Percentiles rank a stretch among this genome's conserved stretches.
phyloP scores from a whole-genome alignment of 495 filamentous ascomycete species.

The Hypoxylon lienhwacheense region DNA sequence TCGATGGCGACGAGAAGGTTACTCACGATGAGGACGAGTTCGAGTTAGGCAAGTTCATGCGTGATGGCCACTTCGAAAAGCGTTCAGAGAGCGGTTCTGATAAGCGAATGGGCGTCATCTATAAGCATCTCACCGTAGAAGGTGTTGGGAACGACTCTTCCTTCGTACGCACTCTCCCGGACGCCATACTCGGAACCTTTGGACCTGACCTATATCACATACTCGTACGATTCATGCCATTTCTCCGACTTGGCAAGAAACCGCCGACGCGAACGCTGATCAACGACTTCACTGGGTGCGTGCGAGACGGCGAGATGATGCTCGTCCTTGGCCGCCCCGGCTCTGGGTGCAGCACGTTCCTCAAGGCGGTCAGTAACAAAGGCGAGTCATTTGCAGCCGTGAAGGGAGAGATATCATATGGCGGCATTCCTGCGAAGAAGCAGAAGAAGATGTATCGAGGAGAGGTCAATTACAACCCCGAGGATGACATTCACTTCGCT shows the following conservation, averaged over 20 bases:
- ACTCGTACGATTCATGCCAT: slow-evolving; percentile 65
- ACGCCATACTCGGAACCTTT: slow-evolving; percentile 80
- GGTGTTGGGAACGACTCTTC: slow-evolving; percentile 67
- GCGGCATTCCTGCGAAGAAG: slow-evolving; percentile 71
- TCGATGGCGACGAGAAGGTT: slow-evolving; percentile 43
- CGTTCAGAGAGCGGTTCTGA: slow-evolving; percentile 68
- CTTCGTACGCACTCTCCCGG: slow-evolving; percentile 73
- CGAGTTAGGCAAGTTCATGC: slow-evolving; percentile 71
- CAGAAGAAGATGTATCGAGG: slow-evolving; percentile 71
- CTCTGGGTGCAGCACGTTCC: slow-evolving; percentile 77
- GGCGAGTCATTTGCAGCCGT: slow-evolving; percentile 66
- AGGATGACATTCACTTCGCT: slow-evolving; percentile 82
- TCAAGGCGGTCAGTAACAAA: slow-evolving; percentile 76
- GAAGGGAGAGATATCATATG: slow-evolving; percentile 72
- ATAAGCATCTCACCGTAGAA: slow-evolving; percentile 76
- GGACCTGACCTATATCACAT: slow-evolving; percentile 78
- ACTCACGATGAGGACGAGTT: slow-evolving; percentile 58
- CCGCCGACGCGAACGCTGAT: slow-evolving; percentile 61
- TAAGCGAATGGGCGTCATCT: slow-evolving; percentile 85
- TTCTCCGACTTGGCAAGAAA: slow-evolving; percentile 50
- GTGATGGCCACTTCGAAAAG: slow-evolving; percentile 80
- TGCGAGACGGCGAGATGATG: slow-evolving; percentile 79
- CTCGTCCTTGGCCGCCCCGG: slow-evolving; percentile 81
- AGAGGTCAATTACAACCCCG: slow-evolving; percentile 80
- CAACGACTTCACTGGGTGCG: slow-evolving; percentile 75